phyloP scores from a whole-genome alignment of 169 alveolate species.

The Plasmodium vinckei region DNA sequence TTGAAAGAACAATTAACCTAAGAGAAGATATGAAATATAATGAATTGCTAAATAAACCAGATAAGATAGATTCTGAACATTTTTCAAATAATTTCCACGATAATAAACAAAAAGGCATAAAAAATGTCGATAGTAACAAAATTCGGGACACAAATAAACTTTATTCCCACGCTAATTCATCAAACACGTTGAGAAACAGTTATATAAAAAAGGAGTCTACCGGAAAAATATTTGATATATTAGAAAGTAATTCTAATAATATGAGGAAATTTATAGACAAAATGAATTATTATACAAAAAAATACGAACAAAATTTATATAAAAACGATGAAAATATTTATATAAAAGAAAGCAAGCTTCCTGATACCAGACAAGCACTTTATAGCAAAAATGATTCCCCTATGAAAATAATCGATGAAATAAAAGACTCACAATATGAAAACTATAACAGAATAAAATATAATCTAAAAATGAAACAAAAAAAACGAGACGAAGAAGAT shows the following conservation, averaged over 20 bases:
- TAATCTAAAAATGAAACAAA: background rate
- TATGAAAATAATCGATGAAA: conserved; percentile 3
- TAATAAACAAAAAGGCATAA: conserved; percentile 3
- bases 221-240: background rate
- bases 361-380: background rate
- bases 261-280: background rate
- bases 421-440: background rate
- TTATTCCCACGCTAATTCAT: background rate
- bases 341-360: conserved; percentile 3
- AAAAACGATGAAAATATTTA: background rate
- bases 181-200: background rate
- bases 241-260: background rate
- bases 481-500: conserved; percentile 2
- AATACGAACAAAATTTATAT: conserved; percentile 17
- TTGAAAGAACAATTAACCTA: background rate
- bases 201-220: too few relatives aligned
- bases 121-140: conserved; percentile 8
- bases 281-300: conserved; percentile 16
- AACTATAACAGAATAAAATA: too few relatives aligned
- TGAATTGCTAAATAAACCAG: conserved; percentile 10
- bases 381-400: conserved; percentile 4
- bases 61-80: background rate
- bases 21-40: conserved; percentile 11
- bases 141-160: conserved; percentile 3
- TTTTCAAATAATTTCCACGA: conserved; percentile 5